Evolutionary conservation across 1,139 yeast species (phyloP).

Genomic region (Kurtzmaniella natalensis): DNA sequence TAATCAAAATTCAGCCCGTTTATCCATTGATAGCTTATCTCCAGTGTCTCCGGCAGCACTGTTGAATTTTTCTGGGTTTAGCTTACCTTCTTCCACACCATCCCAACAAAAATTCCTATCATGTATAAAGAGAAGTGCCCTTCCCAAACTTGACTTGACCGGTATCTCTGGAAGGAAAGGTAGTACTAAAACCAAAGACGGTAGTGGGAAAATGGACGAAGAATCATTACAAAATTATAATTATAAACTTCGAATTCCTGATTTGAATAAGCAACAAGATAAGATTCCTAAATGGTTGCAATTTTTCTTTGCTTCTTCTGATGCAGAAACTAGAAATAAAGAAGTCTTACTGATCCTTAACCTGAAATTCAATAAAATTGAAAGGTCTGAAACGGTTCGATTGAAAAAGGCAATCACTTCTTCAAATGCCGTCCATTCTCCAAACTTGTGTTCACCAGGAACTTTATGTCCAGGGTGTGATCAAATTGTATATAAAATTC

Average conservation of each 20-base stretch:
- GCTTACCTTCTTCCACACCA: constrained; percentile 33
- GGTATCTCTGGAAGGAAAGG: constrained; percentile 4
- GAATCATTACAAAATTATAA: constrained; percentile 27
- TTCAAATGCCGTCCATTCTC: constrained; percentile 13
- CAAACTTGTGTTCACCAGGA: constrained; percentile 39
- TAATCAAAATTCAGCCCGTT: too few species aligned
- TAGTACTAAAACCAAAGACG: constrained; percentile 8
- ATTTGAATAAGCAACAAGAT: constrained; percentile 16
- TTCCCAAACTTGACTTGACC: constrained; percentile 16
- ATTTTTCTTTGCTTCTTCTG: constrained; percentile 17
- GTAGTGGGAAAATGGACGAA: constrained; percentile 28
- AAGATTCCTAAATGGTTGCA: constrained; percentile 48
- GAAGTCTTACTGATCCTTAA: constrained; percentile 31
- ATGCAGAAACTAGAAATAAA: constrained; percentile 12
- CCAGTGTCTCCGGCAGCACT: constrained; percentile 12
- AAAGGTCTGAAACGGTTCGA: constrained; percentile 46
- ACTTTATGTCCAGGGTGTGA: constrained; percentile 44
- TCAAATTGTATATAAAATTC: constrained; percentile 41
- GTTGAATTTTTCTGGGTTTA: constrained; percentile 23
- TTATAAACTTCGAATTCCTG: constrained; percentile 35
- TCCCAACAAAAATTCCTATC: constrained; percentile 28
- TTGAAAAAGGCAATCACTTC: constrained; percentile 30
- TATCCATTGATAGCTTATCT: constrained; percentile 10
- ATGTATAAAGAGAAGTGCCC: constrained; percentile 25
- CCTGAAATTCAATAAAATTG: constrained; percentile 43